Base-by-base conservation (phyloP, 805 yeast genomes). In the Saccharomycopsis lassenensis region DNA sequence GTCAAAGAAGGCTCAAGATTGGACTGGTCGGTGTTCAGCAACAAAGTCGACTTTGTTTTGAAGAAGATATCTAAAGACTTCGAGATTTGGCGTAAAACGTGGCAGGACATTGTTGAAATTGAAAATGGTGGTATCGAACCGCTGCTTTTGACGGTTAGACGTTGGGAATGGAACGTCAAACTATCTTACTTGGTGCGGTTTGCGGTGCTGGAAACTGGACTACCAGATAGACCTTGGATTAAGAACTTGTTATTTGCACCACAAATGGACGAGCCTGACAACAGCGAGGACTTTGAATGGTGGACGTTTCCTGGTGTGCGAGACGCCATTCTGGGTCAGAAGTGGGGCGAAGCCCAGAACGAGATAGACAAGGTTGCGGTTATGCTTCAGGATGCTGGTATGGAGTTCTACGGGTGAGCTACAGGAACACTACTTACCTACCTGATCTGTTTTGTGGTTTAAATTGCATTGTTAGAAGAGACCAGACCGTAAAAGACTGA, bases 111-210 rank as follows among this genome's bases (percentile, higher is more conserved):
- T 15, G 69, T 70, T 3, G 47, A 56, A 24, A 54, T 56, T 10
- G 63, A 65, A 22, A 69, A 65, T 33, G 61, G 67, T 4, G 87
- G 80, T 2, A 49, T 74, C 3, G 94, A 87, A 52, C 86, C 94
- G 1, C 71, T 85, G 1, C 52, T 79, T 38, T 58, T 83, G 26
- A 68, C 87, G 0, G 74, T 77, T 31, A 75, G 71, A 44, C 64
- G 97, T 48, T 72, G 83, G 78, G 73, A 72, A 39, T 81, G 91
- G 83, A 87, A 87, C 55, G 66, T 73, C n/a, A 72, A 73, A 42
- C 56, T 84, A 48, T 55, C 71, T 3, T 53, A 58, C 11, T 62
- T 82, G 39, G 78, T 76, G 44, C 69, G 68, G 44, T 68, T 82
- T 44, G 50, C 77, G 7, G 52, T 61, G 5, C 52, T 61, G 1